A percentile compares a stretch with the other conserved stretches of the same genome.
Evolutionary conservation across 805 yeast genomes (phyloP).

Genomic region (Ogataea nonfermentans): DNA sequence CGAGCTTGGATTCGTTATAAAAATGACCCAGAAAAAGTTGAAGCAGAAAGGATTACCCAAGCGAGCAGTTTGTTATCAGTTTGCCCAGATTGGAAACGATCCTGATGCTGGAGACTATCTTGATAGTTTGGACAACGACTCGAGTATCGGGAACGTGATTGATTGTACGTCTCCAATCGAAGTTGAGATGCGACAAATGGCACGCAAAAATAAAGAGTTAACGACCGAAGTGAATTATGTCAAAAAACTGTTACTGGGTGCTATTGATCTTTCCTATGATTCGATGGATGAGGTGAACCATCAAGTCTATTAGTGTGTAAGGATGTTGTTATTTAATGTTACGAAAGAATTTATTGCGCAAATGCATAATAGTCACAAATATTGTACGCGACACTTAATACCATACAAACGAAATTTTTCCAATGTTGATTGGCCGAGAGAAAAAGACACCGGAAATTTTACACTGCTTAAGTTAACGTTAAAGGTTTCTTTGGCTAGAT

Average conservation of each 20-base stretch:
- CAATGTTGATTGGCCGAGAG: slow-evolving; percentile 14
- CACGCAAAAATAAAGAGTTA: slow-evolving; percentile 21
- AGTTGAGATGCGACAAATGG: slow-evolving; percentile 23
- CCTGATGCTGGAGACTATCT: slow-evolving; percentile 21
- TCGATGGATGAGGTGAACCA: slow-evolving; percentile 26
- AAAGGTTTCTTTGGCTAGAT: slow-evolving; percentile 9
- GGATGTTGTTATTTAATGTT: slow-evolving; percentile 2
- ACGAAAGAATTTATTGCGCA: neutral
- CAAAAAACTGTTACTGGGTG: slow-evolving; percentile 25
- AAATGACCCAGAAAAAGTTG: slow-evolving; percentile 14
- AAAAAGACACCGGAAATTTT: slow-evolving; percentile 11
- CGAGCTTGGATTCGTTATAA: slow-evolving; percentile 14
- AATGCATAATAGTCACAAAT: neutral
- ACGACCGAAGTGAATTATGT: slow-evolving; percentile 28
- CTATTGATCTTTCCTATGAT: slow-evolving; percentile 26
- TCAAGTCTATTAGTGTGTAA: slow-evolving; percentile 14
- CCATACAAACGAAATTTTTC: slow-evolving; percentile 8
- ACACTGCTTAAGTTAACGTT: slow-evolving; percentile 5
- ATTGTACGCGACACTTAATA: slow-evolving; percentile 5
- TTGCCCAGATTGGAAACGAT: slow-evolving; percentile 29
- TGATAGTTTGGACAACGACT: slow-evolving; percentile 22
- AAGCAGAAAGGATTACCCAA: slow-evolving; percentile 13
- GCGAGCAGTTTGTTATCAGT: slow-evolving; percentile 23
- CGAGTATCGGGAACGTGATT: slow-evolving; percentile 24
- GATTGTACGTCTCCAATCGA: slow-evolving; percentile 29